phyloP scores from a whole-genome alignment of 1,139 yeast genomes.

The Candida labiduridarum region DNA sequence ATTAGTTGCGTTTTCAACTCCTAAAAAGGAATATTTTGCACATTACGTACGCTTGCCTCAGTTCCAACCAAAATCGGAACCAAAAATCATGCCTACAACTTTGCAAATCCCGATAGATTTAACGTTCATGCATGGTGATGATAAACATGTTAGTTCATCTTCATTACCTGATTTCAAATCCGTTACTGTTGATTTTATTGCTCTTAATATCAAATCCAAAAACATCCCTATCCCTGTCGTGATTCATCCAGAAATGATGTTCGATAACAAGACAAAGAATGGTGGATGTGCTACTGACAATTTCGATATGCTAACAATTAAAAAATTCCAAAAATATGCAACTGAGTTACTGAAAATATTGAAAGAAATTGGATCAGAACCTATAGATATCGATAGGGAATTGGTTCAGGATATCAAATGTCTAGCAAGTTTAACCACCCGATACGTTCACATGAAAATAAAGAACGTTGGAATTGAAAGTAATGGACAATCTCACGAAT shows the following conservation, averaged over 20 bases:
- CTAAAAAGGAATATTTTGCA: constrained; percentile 29
- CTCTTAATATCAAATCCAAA: constrained; percentile 35
- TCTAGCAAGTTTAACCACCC: constrained; percentile 34
- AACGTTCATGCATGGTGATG: constrained; percentile 26
- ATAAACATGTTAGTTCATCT: constrained; percentile 13
- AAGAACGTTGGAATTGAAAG: constrained; percentile 6
- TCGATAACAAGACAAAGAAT: constrained; percentile 32
- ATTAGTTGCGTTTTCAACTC: constrained; percentile 34
- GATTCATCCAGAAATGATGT: constrained; percentile 38
- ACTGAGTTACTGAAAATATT: constrained; percentile 30
- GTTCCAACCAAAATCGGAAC: constrained; percentile 3
- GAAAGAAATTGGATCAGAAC: constrained; percentile 26
- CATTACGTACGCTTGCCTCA: constrained; percentile 22
- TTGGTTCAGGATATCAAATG: constrained; percentile 34
- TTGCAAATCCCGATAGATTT: constrained; percentile 31
- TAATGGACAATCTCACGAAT: background rate
- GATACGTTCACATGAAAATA: constrained; percentile 26
- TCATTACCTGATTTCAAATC: constrained; percentile 32
- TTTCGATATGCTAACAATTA: constrained; percentile 34
- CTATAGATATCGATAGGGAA: constrained; percentile 27
- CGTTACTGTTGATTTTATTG: constrained; percentile 33
- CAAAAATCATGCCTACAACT: constrained; percentile 16
- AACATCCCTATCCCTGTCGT: constrained; percentile 40
- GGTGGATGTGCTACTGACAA: constrained; percentile 23
- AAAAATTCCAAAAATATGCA: constrained; percentile 36